A percentile compares a stretch with the other conserved stretches of the same genome.
These are phyloP conservation scores for Talaromyces sp. DNA, from an alignment of 2,329 filamentous ascomycete genomes.

Conservation along the genomic window DNA sequence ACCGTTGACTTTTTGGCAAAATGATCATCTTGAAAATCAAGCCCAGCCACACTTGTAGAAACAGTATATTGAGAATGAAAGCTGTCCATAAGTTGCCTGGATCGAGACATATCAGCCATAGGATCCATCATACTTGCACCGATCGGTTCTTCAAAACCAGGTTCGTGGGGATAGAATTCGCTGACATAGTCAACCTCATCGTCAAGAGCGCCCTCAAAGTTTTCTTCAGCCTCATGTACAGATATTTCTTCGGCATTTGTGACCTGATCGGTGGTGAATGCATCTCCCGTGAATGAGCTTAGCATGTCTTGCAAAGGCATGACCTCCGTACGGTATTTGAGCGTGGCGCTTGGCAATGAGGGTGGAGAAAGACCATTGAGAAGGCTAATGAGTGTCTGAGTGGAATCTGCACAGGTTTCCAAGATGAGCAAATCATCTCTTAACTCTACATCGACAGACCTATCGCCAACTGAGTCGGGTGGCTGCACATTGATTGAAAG, in stretches of 20 bases:
- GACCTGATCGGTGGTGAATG: slow-evolving; percentile 53
- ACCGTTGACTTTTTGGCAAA: slow-evolving; percentile 63
- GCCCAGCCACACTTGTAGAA: slow-evolving; percentile 56
- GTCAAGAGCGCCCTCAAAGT: slow-evolving; percentile 38
- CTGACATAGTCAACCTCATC: slow-evolving; percentile 52
- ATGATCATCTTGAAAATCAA: slow-evolving; percentile 74
- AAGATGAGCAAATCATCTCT: slow-evolving; percentile 82
- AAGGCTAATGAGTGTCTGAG: slow-evolving; percentile 80
- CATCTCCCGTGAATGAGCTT: slow-evolving; percentile 83
- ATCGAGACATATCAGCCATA: slow-evolving; percentile 34
- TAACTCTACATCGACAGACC: slow-evolving; percentile 73
- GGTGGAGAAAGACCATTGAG: slow-evolving; percentile 79
- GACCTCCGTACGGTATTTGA: slow-evolving; percentile 82
- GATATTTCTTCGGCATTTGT: slow-evolving; percentile 30
- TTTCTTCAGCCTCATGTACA: slow-evolving; percentile 44
- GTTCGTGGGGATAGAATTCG: slow-evolving; percentile 52
- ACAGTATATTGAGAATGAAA: slow-evolving; percentile 55
- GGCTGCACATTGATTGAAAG: slow-evolving; percentile 60
- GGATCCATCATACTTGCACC: slow-evolving; percentile 42
- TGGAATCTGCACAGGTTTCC: slow-evolving; percentile 95
- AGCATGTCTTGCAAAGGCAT: slow-evolving; percentile 85
- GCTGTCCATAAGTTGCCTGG: slow-evolving; percentile 46
- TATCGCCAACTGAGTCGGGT: slow-evolving; percentile 56
- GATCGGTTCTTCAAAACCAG: slow-evolving; percentile 40
- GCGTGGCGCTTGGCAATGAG: slow-evolving; percentile 72